Conservation (phyloP, 129 eudicot species). For the Flaveria robusta region DNA sequence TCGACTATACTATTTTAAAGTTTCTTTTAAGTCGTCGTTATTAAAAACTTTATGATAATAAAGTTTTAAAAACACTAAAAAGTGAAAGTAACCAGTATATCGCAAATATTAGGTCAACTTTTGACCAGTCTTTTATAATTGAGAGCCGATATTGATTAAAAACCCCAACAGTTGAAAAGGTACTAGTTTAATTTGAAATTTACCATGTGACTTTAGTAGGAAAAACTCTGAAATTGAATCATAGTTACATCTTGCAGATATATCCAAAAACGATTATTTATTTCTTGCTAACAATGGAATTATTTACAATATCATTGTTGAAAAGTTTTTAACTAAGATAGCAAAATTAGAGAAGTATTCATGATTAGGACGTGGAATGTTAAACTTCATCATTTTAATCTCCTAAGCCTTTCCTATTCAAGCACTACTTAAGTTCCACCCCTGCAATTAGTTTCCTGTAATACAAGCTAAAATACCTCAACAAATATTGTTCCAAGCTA, state of each 20-base stretch:
- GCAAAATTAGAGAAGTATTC: no score
- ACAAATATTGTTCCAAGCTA: no score
- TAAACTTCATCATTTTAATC: no score
- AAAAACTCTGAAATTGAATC: neutral
- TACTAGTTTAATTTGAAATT: neutral
- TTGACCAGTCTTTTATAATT: neutral
- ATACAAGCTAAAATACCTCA: no score
- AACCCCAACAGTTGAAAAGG: neutral
- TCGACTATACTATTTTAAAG: neutral
- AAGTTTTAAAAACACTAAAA: neutral
- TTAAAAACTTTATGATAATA: neutral
- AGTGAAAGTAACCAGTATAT: neutral
- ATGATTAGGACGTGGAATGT: no score
- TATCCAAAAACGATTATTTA: neutral
- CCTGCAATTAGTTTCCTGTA: no score
- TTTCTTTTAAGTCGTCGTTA: neutral
- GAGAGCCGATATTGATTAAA: neutral
- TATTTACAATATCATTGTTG: no score
- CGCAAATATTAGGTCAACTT: neutral
- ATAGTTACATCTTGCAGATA: neutral
- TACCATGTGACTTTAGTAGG: neutral
- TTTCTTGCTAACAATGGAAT: no score
- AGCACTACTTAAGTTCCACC: no score
- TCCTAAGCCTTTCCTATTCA: no score
- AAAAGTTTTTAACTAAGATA: no score